Evolutionary conservation across 2,329 filamentous ascomycete genomes (phyloP), one percentile per base, ranked within the genome.

Genomic region (Ascochyta viciae-villosae): DNA sequence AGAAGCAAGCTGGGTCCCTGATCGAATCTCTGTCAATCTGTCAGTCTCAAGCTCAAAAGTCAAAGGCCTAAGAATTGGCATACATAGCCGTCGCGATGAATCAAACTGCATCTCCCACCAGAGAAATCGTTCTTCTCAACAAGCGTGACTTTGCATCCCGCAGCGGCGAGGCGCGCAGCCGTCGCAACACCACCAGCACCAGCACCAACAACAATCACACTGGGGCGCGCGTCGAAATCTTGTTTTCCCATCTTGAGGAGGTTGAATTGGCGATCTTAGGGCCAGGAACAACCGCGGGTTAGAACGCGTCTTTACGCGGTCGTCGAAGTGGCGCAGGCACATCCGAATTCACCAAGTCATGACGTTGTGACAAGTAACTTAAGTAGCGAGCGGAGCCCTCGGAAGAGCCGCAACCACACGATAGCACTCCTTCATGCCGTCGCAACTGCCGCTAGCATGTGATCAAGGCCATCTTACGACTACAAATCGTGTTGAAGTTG

Each of bases 81-180:
- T 66, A 81, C 85, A 72, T 87, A 86, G 50, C 84, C 86, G 43
- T 84, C 76, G 55, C 84, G 77, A 48, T 84, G 77, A 34, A 91
- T 81, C 24, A 91, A 75, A 40, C 85, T 89, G 75, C 89, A 92
- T 50, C 89, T 81, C 4, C 89, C 89, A 41, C 89, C 89, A 0
- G 86, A 87, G 71, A 89, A 90, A 53, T 78, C 77, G 68, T 92
- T 91, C 79, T 91, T 91, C 74, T 92, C 89, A n/a, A 92, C 76
- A 1, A 92, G 87, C 0, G 88, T 91, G n/a, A 92, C 89, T 31
- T 81, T 73, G 71, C 88, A 87, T 35, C 89, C 89, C 2, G 88
- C 83, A 68, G 87, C 88, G 45, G 88, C 87, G 10, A 92, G 83
- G 41, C 89, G 85, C 2, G 89, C 89, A 53, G 89, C 87, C 1